Evolutionary conservation across 2,329 filamentous ascomycete species (phyloP).

Genomic region (Pestalotiopsis fici): DNA sequence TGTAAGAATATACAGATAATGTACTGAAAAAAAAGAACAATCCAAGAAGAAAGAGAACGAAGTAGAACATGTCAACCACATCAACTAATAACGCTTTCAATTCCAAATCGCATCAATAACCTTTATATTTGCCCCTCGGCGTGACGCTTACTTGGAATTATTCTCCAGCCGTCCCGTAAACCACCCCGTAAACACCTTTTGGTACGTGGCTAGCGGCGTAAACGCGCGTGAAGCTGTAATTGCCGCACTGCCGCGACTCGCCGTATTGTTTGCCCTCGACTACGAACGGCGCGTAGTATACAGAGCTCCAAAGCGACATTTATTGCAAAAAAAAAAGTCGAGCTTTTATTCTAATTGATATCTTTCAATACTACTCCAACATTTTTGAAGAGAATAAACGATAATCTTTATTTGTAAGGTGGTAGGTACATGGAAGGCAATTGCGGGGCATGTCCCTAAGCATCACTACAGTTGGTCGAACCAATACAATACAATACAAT

Average conservation of each 20-base stretch:
- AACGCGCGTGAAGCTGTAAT: conserved; percentile 66
- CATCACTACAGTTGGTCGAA: no score
- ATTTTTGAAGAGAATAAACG: no score
- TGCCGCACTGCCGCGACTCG: conserved; percentile 73
- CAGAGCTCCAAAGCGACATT: no score
- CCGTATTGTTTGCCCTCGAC: conserved; percentile 58
- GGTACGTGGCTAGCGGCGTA: conserved; percentile 64
- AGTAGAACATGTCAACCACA: not conserved
- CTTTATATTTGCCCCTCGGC: no score
- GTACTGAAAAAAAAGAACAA: not conserved
- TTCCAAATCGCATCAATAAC: not conserved
- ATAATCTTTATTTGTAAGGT: no score
- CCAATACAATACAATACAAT: no score
- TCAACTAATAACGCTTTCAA: not conserved
- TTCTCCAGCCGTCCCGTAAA: conserved; percentile 34
- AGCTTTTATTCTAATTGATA: no score
- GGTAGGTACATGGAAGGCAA: no score
- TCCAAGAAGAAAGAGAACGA: not conserved
- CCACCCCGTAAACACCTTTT: conserved; percentile 56
- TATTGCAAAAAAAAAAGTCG: no score
- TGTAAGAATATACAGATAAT: not conserved
- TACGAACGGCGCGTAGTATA: conserved; percentile 56
- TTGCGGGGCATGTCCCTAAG: no score
- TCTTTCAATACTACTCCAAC: no score
- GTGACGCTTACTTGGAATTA: conserved; percentile 1